phyloP scores from a whole-genome alignment of 306 rosid species.

The Cucurbita moschata region DNA sequence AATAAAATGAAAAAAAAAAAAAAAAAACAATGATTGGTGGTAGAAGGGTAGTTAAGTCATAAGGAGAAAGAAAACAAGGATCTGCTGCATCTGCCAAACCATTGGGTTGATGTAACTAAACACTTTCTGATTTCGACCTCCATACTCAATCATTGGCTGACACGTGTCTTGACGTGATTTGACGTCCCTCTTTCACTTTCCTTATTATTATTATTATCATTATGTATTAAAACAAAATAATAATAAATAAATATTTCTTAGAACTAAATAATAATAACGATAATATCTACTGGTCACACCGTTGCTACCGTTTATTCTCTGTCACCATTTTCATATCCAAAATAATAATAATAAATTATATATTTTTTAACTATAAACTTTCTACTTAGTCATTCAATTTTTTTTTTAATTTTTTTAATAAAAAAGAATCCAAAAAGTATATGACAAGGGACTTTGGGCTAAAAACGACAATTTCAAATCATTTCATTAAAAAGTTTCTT shows the following conservation, averaged over 20 bases:
- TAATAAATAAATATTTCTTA: no score
- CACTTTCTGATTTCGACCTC: constrained; percentile 25
- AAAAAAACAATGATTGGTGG: neutral
- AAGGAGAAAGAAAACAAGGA: constrained; percentile 6
- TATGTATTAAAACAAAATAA: neutral
- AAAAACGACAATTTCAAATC: neutral
- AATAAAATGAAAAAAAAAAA: neutral
- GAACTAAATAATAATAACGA: neutral
- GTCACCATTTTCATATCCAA: neutral
- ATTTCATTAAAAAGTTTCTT: neutral
- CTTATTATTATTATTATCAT: neutral
- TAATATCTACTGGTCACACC: constrained; percentile 11
- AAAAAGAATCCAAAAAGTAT: neutral
- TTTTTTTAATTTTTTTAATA: neutral
- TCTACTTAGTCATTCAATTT: neutral
- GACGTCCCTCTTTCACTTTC: neutral
- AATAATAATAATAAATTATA: neutral
- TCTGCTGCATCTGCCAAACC: constrained; percentile 16
- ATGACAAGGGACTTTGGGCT: neutral
- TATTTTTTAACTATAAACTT: no score
- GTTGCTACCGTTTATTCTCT: constrained; percentile 3
- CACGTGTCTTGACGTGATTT: constrained; percentile 25
- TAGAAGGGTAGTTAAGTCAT: constrained; percentile 23
- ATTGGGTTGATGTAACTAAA: constrained; percentile 44
- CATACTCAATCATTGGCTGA: constrained; percentile 24